Base-by-base conservation (phyloP, 2,329 filamentous ascomycete species). In the Juglanconis sp. region DNA sequence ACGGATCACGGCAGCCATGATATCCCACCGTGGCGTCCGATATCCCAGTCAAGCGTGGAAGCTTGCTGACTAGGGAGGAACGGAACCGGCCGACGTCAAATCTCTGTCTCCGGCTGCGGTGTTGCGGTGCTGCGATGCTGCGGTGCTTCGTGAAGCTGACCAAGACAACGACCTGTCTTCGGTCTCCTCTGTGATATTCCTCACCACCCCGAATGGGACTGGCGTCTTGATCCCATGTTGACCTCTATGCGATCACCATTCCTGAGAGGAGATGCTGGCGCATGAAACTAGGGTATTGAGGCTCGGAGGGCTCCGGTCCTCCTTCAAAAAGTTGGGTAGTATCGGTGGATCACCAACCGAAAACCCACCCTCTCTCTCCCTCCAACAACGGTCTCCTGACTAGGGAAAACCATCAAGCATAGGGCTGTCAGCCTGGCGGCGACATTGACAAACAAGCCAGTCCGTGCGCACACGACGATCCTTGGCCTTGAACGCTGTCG, bases 81-180 rank as follows among this genome's bases (percentile, higher is more conserved):
- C 59, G 59, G 59, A 61, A 53, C 55, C 59, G 50, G 55, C 59
- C 59, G 59, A 49, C 24, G 34, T 17, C 53, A 55, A 44, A n/a
- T 31, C 42, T 48, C 8, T 17, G 42, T n/a, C n/a, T 32, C 15
- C 10, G 38, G 38, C 52, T 55, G 15, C 24, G 24, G 24, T 24
- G 24, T 24, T 24, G 24, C 24, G 24, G 24, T 24, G 24, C 24
- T 24, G 24, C 24, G 24, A 24, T 24, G 24, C 24, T 24, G 24
- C 24, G 24, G 24, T 24, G 24, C 24, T 24, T 40, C 36, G 36
- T 40, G 36, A 13, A 40, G 36, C 36, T 24, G 24, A 24, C 24
- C 24, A 24, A 24, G 24, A 24, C 24, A 24, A 24, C 24, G 24
- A 24, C 24, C 24, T 24, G 24, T 24, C 24, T 24, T 24, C 24